Evolutionary conservation across 352 stramenopile genomes (phyloP), one percentile per base, ranked within the genome.

Genomic region (Phytophthora pseudosyringae): DNA sequence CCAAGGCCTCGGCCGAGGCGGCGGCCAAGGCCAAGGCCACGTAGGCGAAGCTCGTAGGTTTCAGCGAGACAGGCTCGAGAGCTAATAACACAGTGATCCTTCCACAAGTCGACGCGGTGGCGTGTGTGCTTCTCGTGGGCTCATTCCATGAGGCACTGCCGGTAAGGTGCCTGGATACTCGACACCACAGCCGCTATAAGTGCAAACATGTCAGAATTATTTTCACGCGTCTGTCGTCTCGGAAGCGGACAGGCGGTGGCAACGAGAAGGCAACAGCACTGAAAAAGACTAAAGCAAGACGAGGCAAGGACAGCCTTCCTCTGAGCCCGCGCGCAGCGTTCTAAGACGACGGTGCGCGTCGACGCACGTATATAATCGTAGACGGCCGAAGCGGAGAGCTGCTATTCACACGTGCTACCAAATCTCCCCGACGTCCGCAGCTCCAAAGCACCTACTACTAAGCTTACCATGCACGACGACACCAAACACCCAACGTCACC

Each of bases 1-100:
- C 78, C 32, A 73, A 77, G 52, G 54, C 62, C 18, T 41, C 41
- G 35, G 50, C 58, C 25, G 51, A 77, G 60, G 77, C 71, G 11
- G 62, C 58, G 12, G 29, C n/a, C 35, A 79, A 79, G 70, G 56
- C 69, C 26, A 77, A 82, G 56, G 49, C 63, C 29, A 54, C 41
- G n/a, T 75, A 71, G 59, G 46, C 15, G 15, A 48, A 39, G 11
- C 12, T 44, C 12, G 7, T 35, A 68, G 25, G 51, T 59, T 64
- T 46, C 51, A 47, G 50, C 44, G 21, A 65, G 58, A 71, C 55
- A 66, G 41, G 15, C 41, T 60, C 21, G 33, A 63, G 46, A 50
- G 3, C 33, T 57, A 69, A 72, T 67, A 53, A 59, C 54, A 62
- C 33, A 39, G 29, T 44, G 61, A 49, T 66, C 18, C 36, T 60